phyloP scores from a whole-genome alignment of 179 eudicot genomes.

The Camellia oleifera region DNA sequence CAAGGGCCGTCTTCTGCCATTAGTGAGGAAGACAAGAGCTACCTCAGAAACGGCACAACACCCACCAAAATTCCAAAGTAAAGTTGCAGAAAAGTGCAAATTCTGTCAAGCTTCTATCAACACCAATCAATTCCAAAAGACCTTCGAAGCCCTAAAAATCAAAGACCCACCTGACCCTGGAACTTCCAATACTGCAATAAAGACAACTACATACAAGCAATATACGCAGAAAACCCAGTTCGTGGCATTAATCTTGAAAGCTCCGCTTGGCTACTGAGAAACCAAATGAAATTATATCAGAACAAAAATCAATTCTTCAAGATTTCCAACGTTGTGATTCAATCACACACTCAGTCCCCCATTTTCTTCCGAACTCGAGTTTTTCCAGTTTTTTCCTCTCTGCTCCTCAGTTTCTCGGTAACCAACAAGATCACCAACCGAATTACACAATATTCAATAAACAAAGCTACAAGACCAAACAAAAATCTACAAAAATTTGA shows the following conservation, averaged over 20 bases:
- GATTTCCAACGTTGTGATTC: background rate
- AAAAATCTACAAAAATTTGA: background rate
- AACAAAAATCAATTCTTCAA: background rate
- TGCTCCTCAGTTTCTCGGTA: background rate
- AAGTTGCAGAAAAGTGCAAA: background rate
- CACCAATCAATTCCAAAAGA: background rate
- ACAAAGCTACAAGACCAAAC: background rate
- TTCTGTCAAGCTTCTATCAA: too few species aligned
- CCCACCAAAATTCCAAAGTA: background rate
- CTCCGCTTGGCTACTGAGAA: background rate
- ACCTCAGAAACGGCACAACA: background rate
- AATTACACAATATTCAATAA: background rate
- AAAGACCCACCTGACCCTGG: background rate
- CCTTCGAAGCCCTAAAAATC: background rate
- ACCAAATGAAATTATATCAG: background rate
- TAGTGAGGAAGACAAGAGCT: background rate
- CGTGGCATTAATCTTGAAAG: background rate
- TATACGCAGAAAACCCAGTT: background rate
- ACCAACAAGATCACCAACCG: background rate
- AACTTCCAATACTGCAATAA: background rate
- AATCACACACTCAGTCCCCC: background rate
- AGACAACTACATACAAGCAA: background rate
- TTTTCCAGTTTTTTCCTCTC: background rate
- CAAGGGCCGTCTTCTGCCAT: slow-evolving; percentile 79
- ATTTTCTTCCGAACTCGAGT: background rate